A percentile compares a stretch with the other conserved stretches of the same genome.
phyloP scores from a whole-genome alignment of 2,329 filamentous ascomycete genomes.

The Dactylonectria estremocensis region DNA sequence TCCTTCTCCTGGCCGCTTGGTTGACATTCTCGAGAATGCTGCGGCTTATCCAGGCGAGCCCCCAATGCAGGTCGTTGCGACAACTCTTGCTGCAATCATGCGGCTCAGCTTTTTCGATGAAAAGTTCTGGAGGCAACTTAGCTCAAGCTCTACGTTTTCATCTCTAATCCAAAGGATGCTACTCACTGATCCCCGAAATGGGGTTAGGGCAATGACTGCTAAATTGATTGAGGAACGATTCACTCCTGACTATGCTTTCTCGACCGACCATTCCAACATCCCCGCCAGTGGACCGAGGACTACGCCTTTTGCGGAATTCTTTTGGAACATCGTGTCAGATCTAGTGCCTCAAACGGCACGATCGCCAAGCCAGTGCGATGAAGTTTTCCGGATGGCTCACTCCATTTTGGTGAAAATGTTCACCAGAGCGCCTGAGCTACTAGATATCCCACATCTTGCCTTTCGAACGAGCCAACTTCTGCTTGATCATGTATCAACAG shows the following conservation, averaged over 20 bases:
- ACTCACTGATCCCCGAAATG: conserved; percentile 47
- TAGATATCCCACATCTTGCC: conserved; percentile 51
- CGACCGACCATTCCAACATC: neutral
- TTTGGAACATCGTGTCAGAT: conserved; percentile 53
- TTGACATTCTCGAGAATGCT: conserved; percentile 49
- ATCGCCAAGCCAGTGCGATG: conserved; percentile 58
- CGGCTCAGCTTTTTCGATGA: conserved; percentile 47
- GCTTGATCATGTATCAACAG: conserved; percentile 58
- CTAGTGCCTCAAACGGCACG: conserved; percentile 53
- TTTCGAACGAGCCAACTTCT: conserved; percentile 52
- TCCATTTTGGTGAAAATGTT: conserved; percentile 57
- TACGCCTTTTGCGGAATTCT: conserved; percentile 42
- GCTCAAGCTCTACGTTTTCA: conserved; percentile 40
- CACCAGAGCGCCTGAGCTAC: conserved; percentile 45
- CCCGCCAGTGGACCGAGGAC: neutral
- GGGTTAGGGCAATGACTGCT: conserved; percentile 49
- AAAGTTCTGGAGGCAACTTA: conserved; percentile 50
- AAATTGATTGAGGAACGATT: conserved; percentile 54
- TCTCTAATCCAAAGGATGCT: conserved; percentile 45
- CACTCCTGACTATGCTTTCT: conserved; percentile 14
- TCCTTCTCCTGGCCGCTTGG: conserved; percentile 42
- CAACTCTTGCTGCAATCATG: conserved; percentile 49
- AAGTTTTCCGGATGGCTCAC: conserved; percentile 61
- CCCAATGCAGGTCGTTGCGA: conserved; percentile 46
- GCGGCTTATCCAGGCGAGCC: conserved; percentile 41